Conservation (phyloP, 2,329 filamentous ascomycete genomes). For the Cryoendolithus antarcticus region DNA sequence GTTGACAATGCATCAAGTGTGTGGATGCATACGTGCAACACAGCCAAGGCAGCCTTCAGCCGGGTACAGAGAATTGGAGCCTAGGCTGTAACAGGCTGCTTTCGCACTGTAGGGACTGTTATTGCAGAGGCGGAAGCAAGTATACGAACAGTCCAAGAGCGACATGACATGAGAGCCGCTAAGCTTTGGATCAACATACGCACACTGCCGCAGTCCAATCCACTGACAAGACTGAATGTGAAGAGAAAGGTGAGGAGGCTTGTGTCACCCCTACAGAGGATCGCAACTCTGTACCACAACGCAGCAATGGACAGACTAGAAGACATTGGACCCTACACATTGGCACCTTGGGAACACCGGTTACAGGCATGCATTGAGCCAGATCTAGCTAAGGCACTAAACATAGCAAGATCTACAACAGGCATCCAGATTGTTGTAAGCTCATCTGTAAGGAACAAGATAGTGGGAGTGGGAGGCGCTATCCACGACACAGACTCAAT, state of each 20-base stretch:
- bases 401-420: neutral
- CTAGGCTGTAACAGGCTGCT: neutral
- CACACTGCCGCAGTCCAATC: neutral
- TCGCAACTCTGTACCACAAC: neutral
- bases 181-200: neutral
- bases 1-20: conserved; percentile 2
- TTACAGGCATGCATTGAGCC: too few relatives aligned
- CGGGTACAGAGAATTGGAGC: conserved; percentile 1
- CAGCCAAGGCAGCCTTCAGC: neutral
- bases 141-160: neutral
- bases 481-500: neutral
- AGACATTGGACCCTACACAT: neutral
- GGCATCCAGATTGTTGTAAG: neutral
- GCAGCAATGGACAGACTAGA: neutral
- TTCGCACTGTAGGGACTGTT: neutral
- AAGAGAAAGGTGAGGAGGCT: neutral
- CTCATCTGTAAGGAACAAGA: neutral
- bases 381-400: too few relatives aligned
- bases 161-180: neutral
- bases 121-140: conserved; percentile 1
- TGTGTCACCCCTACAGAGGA: neutral
- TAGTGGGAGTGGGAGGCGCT: neutral
- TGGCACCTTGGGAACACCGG: neutral
- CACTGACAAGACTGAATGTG: neutral
- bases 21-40: conserved; percentile 1